Conservation (phyloP, 768 basidiomycete species). For the Psilocybe tampanensis region DNA sequence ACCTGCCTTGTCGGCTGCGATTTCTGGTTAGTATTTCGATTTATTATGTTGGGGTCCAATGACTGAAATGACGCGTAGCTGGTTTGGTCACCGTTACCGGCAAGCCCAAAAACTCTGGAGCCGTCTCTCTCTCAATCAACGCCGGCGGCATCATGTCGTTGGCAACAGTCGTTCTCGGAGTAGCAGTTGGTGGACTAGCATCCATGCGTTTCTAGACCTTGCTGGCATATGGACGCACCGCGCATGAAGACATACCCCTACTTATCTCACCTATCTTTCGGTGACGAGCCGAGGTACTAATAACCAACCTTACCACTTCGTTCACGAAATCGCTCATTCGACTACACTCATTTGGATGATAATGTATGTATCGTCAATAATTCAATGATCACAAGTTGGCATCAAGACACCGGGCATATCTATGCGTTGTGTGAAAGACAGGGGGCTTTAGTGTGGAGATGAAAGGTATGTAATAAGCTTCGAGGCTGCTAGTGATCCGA, state of each 20-base stretch:
- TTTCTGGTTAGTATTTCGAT: constrained; percentile 15
- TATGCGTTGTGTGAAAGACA: background rate
- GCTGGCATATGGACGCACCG: background rate
- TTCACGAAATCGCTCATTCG: background rate
- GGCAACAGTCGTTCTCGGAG: background rate
- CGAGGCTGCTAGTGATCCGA: background rate
- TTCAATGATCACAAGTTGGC: background rate
- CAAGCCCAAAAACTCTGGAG: constrained; percentile 1
- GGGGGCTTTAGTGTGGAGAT: background rate
- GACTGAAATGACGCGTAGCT: background rate
- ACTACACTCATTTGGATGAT: background rate
- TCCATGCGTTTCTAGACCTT: background rate
- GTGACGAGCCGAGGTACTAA: background rate
- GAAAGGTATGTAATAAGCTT: background rate
- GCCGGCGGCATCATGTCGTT: constrained; percentile 1
- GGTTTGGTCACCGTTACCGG: background rate
- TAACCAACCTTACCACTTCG: background rate
- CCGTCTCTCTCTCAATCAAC: background rate
- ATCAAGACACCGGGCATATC: background rate
- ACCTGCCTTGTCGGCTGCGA: constrained; percentile 32
- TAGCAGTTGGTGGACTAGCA: constrained; percentile 1
- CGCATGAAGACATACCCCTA: background rate
- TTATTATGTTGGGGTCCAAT: background rate
- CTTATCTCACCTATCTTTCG: background rate
- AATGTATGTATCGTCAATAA: background rate